These are phyloP conservation scores for Catenaria anguillulae DNA, from an alignment of 371 early-diverging fungal species.

Conservation along the genomic window DNA sequence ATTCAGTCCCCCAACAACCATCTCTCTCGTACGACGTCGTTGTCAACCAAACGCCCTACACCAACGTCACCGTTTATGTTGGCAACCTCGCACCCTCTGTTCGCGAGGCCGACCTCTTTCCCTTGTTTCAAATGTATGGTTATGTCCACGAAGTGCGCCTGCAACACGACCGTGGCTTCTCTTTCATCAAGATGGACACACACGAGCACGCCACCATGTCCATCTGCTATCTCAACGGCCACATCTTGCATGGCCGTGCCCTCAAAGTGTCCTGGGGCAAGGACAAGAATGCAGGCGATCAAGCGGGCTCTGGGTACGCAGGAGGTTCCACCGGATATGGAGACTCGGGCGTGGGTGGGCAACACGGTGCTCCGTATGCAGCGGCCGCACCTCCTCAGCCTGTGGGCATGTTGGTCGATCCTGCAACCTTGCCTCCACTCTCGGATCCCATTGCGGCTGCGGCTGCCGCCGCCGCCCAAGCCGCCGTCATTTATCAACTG, in stretches of 20 bases:
- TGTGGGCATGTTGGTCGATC: not conserved
- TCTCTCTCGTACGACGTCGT: constrained; percentile 52
- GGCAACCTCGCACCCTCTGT: constrained; percentile 65
- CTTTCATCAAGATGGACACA: constrained; percentile 71
- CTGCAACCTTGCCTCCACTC: not conserved
- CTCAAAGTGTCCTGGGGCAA: constrained; percentile 27
- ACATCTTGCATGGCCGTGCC: constrained; percentile 51
- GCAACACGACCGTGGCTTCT: constrained; percentile 80
- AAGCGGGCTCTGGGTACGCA: too few species aligned
- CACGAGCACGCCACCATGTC: constrained; percentile 79
- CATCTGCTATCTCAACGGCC: constrained; percentile 60
- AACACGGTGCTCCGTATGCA: not conserved
- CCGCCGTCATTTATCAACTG: constrained; percentile 3
- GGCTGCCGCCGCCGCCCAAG: constrained; percentile 7
- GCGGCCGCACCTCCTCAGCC: not conserved
- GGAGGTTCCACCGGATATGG: not conserved
- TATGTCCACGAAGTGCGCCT: constrained; percentile 56
- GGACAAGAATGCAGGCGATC: not conserved
- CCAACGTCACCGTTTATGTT: constrained; percentile 74
- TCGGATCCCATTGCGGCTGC: constrained; percentile 8
- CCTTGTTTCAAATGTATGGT: constrained; percentile 60
- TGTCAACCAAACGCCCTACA: constrained; percentile 50
- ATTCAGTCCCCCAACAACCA: not conserved
- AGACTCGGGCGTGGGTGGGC: not conserved
- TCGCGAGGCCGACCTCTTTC: constrained; percentile 52